These are phyloP conservation scores for Prunus mume DNA, from an alignment of 306 rosid genomes.

Conservation along the genomic window DNA sequence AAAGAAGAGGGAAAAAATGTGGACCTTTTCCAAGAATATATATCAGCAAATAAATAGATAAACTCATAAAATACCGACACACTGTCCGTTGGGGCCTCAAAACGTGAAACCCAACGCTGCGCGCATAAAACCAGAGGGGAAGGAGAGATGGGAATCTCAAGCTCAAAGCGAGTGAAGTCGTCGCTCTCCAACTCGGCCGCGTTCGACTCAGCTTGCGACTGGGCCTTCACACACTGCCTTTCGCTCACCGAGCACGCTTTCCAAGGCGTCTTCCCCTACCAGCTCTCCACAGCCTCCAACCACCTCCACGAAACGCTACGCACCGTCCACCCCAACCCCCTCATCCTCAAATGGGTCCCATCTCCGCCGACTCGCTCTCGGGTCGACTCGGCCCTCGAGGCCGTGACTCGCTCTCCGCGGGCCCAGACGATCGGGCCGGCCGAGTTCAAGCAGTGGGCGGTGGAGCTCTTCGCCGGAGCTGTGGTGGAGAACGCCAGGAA, in stretches of 20 bases:
- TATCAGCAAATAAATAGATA: no score
- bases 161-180: constrained; percentile 57
- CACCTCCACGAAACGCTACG: constrained; percentile 48
- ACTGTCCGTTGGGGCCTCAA: neutral
- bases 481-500: constrained; percentile 44
- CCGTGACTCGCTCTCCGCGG: constrained; percentile 10
- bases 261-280: constrained; percentile 66
- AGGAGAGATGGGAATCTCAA: constrained; percentile 53
- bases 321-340: constrained; percentile 34
- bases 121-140: neutral
- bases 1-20: no score
- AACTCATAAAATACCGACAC: no score
- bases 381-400: constrained; percentile 66
- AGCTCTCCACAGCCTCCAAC: constrained; percentile 67
- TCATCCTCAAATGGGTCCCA: constrained; percentile 58
- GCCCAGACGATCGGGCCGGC: constrained; percentile 22
- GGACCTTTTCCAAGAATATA: no score
- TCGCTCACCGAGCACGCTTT: constrained; percentile 61
- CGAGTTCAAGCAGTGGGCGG: constrained; percentile 69
- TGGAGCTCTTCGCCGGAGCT: constrained; percentile 49
- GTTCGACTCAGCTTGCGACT: constrained; percentile 63
- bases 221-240: constrained; percentile 56
- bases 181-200: constrained; percentile 39
- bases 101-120: neutral
- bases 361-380: constrained; percentile 53